Evolutionary conservation across 75 land plant species (phyloP), one percentile per base, ranked within the genome.

Genomic region (Pinus taeda): DNA sequence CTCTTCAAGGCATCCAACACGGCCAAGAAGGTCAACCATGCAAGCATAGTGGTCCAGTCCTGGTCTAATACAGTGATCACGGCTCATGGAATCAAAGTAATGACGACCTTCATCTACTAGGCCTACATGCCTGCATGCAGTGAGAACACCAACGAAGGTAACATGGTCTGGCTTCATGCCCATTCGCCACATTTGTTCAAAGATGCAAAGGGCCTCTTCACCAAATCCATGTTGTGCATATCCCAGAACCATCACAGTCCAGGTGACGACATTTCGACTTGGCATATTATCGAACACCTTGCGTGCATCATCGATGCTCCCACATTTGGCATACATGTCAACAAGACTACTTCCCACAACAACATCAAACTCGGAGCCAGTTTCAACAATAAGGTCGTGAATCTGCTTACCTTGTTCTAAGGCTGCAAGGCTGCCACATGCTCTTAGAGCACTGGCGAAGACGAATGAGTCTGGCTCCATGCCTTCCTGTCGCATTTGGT

Each of bases 161-260:
- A 90, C 78, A 55, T 82, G 87, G 76, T 90, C 86, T 26, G 91
- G 88, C 60, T 73, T 77, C 5, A 85, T 74, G 22, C 88, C 87
- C 12, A 60, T 60, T 1, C 53, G 59, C 24, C 83, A 77, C 97
- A 94, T 94, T 55, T 78, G 74, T 1, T 81, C 29, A 66, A 91
- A 93, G 30, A 87, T 55, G 73, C 83, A 76, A 21, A 92, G 57
- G 18, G 98, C 96, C 30, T 81, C 79, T 15, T 76, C 60, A 30
- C 83, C 90, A 77, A 81, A 63, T 26, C 96, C 93, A 78, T 90
- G 83, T 82, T 91, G 88, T 33, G 92, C 89, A 71, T 84, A 86
- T 36, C 89, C 96, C 0, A 89, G 73, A 39, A 95, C 81, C 78
- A 95, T 86, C 11, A 91, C 85, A 71, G 87, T 95, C 98, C 98